Evolutionary conservation across 2,329 filamentous ascomycete genomes (phyloP), one percentile per base, ranked within the genome.

Genomic region (Colletotrichum spinosum): DNA sequence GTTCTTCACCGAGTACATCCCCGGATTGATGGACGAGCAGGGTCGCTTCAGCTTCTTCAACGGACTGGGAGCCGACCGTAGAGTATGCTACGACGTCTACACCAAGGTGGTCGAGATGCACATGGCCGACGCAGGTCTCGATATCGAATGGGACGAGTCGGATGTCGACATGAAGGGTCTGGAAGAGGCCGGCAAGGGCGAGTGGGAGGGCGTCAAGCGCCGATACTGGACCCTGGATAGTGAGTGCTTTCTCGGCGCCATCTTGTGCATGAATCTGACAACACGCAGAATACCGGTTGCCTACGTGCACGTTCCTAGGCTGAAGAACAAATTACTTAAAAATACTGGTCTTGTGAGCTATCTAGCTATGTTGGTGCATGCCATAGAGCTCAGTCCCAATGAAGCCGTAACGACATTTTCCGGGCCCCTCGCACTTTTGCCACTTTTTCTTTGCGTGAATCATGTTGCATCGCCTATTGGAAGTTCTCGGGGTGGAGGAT

Each of bases 31-130:
- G 50, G 90, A 92, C 70, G 82, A 85, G 25, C 79, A 86, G 4
- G 92, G 94, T 65, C 86, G 90, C 8, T 97, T 97, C 75, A 90
- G 94, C 69, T 97, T 95, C 78, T 93, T 97, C 76, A 94, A 97
- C 73, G 94, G 96, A 0, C 88, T 98, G 63, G 96, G 96, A 0
- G 96, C 96, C 3, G 96, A 99, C 79, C 85, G 96, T 50, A 90
- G 90, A 76, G 90, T 98, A 67, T 97, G 93, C 78, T 98, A 98
- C 78, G 96, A 98, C 79, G 94, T 99, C 33, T 98, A 98, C 79
- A 92, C 90, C 57, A 93, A 92, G 76, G 93, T 98, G 3, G 91
- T 93, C 2, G 95, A 98, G 78, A 90, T 97, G 84, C 94, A 98
- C 78, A 83, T 97, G 25, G 88, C 91, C 68, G 94, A 98, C 70